Conservation (phyloP, 1,284 basidiomycete species). For the Ustilago shanxiensis region DNA sequence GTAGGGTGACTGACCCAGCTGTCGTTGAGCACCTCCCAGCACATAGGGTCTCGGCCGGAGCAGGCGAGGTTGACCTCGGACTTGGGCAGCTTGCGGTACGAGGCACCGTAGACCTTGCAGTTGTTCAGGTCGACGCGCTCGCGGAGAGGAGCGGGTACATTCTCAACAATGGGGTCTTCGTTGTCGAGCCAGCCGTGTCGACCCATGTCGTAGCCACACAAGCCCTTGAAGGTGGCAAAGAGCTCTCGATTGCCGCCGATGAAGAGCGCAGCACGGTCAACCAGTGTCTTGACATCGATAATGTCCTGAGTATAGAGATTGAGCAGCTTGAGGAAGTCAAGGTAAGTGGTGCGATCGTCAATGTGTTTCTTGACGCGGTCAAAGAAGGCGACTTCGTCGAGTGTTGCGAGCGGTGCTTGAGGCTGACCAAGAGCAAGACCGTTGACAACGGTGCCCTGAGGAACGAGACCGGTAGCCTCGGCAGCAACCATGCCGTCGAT, state of each 20-base stretch:
- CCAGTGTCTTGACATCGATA: constrained; percentile 87
- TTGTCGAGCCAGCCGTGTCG: constrained; percentile 75
- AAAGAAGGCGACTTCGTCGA: constrained; percentile 93
- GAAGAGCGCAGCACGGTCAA: constrained; percentile 88
- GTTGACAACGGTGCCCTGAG: constrained; percentile 46
- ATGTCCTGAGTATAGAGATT: constrained; percentile 93
- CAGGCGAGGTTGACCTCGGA: constrained; percentile 89
- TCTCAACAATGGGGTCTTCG: constrained; percentile 71
- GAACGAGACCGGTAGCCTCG: constrained; percentile 54
- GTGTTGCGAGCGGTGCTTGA: constrained; percentile 74
- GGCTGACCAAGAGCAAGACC: constrained; percentile 56
- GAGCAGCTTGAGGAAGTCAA: constrained; percentile 94
- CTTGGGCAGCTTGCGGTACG: constrained; percentile 89
- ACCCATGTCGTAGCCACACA: constrained; percentile 81
- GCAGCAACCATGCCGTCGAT: constrained; percentile 62
- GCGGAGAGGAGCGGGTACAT: constrained; percentile 70
- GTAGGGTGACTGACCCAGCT: constrained; percentile 88
- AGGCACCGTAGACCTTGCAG: constrained; percentile 78
- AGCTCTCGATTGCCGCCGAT: constrained; percentile 83
- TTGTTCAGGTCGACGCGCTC: constrained; percentile 68
- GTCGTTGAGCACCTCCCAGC: constrained; percentile 88
- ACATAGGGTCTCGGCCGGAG: constrained; percentile 93
- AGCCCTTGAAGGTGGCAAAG: constrained; percentile 85
- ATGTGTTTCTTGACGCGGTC: constrained; percentile 89
- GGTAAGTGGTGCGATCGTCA: constrained; percentile 87